Percentiles rank a stretch among this genome's conserved stretches.
phyloP scores from a whole-genome alignment of 1,284 basidiomycete species.

The Mycena citricolor region DNA sequence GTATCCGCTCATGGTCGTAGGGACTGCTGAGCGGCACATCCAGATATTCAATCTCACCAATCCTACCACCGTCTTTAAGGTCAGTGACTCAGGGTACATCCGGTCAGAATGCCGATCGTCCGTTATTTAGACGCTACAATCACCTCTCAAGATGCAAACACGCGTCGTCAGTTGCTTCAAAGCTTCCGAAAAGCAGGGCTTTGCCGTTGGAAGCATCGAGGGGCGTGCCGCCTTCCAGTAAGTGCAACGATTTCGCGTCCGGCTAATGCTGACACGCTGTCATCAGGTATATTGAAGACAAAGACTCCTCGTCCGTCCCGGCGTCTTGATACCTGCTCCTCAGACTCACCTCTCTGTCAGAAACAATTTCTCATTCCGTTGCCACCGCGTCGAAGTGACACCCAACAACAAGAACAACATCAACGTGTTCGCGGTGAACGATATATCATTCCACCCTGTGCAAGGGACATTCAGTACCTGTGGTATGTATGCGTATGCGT shows the following conservation, averaged over 20 bases:
- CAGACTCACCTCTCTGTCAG: constrained; percentile 36
- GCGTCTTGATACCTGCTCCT: background rate
- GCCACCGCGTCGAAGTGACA: constrained; percentile 79
- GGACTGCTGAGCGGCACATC: constrained; percentile 91
- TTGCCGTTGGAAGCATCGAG: constrained; percentile 93
- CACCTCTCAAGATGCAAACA: constrained; percentile 94
- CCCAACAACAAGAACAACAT: constrained; percentile 72
- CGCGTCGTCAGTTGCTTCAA: constrained; percentile 88
- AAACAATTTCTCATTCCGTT: constrained; percentile 95
- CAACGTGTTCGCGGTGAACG: constrained; percentile 91
- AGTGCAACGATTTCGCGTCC: constrained; percentile 34
- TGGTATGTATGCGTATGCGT: constrained; percentile 51
- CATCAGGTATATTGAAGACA: constrained; percentile 80
- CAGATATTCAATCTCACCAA: constrained; percentile 87
- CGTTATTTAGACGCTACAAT: constrained; percentile 61
- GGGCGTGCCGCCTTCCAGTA: constrained; percentile 96
- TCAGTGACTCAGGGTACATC: constrained; percentile 32
- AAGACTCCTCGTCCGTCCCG: constrained; percentile 57
- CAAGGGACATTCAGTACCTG: constrained; percentile 95
- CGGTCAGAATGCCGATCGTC: constrained; percentile 5
- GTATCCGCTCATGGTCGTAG: constrained; percentile 89
- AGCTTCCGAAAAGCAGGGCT: constrained; percentile 66
- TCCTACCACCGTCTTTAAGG: constrained; percentile 76
- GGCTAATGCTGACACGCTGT: background rate
- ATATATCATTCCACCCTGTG: constrained; percentile 83